These are phyloP conservation scores for Elongisporangium prolatum DNA, from an alignment of 352 stramenopile genomes.

Conservation along the genomic window DNA sequence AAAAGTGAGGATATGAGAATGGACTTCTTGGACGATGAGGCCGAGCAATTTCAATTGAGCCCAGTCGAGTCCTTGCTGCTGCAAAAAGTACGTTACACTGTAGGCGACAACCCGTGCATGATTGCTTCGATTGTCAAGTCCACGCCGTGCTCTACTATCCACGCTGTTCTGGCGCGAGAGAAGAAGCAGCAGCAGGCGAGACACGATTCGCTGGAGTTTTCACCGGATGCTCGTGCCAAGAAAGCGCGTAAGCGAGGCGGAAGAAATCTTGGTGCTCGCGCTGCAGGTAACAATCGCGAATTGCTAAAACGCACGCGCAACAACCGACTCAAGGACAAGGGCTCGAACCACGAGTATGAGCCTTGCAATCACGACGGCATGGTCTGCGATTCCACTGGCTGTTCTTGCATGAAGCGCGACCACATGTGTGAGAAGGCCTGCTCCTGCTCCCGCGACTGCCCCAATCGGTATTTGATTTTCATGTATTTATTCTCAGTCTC, in stretches of 20 bases:
- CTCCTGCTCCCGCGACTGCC: slow-evolving; percentile 72
- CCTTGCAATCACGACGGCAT: slow-evolving; percentile 73
- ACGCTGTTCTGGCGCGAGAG: slow-evolving; percentile 41
- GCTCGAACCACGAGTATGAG: slow-evolving; percentile 68
- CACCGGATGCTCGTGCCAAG: slow-evolving; percentile 26
- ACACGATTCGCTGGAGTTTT: slow-evolving; percentile 33
- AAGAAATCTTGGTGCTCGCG: slow-evolving; percentile 8
- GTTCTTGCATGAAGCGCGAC: slow-evolving; percentile 73
- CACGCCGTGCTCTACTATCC: slow-evolving; percentile 53
- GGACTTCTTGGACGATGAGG: not conserved
- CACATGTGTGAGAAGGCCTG: slow-evolving; percentile 82
- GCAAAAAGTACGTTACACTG: slow-evolving; percentile 42
- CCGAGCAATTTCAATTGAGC: slow-evolving; percentile 15
- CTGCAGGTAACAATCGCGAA: slow-evolving; percentile 46
- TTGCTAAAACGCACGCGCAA: slow-evolving; percentile 59
- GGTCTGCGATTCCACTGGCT: slow-evolving; percentile 41
- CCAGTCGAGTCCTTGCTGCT: slow-evolving; percentile 47
- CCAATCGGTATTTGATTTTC: slow-evolving; percentile 72
- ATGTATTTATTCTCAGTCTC: slow-evolving; percentile 1
- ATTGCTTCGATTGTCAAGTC: slow-evolving; percentile 54
- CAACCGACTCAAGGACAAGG: slow-evolving; percentile 57
- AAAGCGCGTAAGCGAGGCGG: slow-evolving; percentile 41
- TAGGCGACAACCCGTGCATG: slow-evolving; percentile 66
- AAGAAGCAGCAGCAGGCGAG: slow-evolving; percentile 17
- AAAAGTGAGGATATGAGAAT: not conserved